A percentile compares a stretch with the other conserved stretches of the same genome.
Conservation (phyloP, 768 basidiomycete species). For the Dacryopinax spathularia region DNA sequence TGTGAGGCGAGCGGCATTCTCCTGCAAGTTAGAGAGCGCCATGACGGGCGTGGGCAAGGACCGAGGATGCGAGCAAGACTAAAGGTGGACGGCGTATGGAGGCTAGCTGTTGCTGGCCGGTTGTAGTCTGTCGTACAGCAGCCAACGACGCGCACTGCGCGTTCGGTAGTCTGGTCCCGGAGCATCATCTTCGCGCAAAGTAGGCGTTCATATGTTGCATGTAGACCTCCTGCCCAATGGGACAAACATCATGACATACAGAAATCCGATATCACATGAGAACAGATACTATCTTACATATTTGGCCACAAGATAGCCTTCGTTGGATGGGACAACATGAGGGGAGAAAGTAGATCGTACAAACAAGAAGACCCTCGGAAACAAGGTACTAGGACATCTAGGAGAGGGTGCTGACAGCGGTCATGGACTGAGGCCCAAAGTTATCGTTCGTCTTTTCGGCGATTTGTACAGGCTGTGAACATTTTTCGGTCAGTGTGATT, state of each 20-base stretch:
- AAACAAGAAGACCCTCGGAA: no score
- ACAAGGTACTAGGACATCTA: not conserved
- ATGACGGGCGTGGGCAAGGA: not conserved
- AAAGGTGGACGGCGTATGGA: no score
- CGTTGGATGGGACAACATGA: no score
- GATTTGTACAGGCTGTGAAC: not conserved
- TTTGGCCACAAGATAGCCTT: no score
- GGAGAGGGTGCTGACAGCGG: not conserved
- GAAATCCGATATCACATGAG: not conserved
- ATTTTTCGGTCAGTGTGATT: not conserved
- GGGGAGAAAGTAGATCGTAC: no score
- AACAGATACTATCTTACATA: not conserved
- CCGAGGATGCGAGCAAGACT: no score
- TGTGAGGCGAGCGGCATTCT: slow-evolving; percentile 72
- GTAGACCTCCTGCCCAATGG: no score
- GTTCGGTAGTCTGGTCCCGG: not conserved
- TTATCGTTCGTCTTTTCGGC: not conserved
- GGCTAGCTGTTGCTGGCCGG: no score
- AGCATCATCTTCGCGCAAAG: not conserved
- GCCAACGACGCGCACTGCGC: not conserved
- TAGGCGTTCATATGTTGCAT: not conserved
- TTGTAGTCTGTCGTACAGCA: not conserved
- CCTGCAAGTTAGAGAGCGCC: slow-evolving; percentile 34
- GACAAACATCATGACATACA: no score
- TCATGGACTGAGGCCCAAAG: not conserved